Percentiles rank a stretch among this genome's conserved stretches.
phyloP scores from a whole-genome alignment of 768 basidiomycete species.

The Lactarius sp. region DNA sequence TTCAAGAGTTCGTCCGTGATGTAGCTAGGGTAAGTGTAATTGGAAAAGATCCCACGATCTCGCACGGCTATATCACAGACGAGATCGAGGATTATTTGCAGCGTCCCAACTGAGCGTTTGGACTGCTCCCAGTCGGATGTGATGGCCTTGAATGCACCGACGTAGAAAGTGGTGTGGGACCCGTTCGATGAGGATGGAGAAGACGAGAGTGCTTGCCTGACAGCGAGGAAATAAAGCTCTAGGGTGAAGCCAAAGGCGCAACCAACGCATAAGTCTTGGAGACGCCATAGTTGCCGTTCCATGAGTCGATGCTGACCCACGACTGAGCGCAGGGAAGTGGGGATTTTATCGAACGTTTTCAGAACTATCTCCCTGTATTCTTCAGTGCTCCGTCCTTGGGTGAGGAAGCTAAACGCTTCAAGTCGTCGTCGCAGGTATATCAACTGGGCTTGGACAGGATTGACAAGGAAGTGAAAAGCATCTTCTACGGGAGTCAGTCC shows the following conservation, averaged over 20 bases:
- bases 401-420: neutral
- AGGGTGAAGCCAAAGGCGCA: conserved; percentile 1
- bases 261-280: neutral
- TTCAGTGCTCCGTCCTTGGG: neutral
- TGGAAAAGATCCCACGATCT: neutral
- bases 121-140: conserved; percentile 4
- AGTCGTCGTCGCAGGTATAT: neutral
- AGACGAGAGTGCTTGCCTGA: neutral
- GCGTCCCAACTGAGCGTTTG: neutral
- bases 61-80: conserved; percentile 1
- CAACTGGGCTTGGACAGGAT: neutral
- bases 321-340: neutral
- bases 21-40: neutral
- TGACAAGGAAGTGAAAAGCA: neutral
- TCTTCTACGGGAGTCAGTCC: neutral
- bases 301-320: neutral
- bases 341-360: neutral
- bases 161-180: neutral
- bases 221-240: conserved; percentile 5
- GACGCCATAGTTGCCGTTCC: conserved; percentile 11
- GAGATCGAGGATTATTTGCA: neutral
- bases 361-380: neutral
- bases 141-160: neutral
- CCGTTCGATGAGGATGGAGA: neutral
- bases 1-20: conserved; percentile 8